phyloP scores from a whole-genome alignment of 2,329 filamentous ascomycete species.

The Cladosporium halotolerans region DNA sequence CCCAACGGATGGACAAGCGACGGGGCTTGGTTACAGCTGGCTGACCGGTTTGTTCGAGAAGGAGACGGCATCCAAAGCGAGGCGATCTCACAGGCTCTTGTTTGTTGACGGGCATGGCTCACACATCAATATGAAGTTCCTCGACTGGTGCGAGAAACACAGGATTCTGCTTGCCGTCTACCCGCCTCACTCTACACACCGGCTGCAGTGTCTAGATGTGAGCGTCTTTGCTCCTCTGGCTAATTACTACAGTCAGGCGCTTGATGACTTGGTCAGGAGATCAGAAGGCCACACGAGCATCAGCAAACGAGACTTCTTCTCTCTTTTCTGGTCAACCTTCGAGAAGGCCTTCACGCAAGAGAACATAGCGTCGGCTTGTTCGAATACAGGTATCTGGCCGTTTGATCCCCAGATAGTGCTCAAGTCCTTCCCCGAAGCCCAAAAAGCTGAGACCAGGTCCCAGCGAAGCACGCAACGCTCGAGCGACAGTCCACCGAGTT shows the following conservation, averaged over 20 bases:
- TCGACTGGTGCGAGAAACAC: conserved; percentile 8
- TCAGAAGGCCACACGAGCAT: too few relatives aligned
- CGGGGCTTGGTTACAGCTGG: conserved; percentile 13
- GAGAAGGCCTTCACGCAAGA: too few relatives aligned
- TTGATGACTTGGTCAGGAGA: neutral
- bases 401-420: too few relatives aligned
- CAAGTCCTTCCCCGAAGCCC: neutral
- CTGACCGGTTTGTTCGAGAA: conserved; percentile 12
- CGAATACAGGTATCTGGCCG: too few relatives aligned
- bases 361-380: too few relatives aligned
- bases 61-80: conserved; percentile 10
- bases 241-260: conserved; percentile 14
- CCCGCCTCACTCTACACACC: conserved; percentile 11
- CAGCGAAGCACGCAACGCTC: neutral
- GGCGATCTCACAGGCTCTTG: conserved; percentile 12
- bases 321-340: too few relatives aligned
- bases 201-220: conserved; percentile 17
- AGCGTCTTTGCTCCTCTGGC: conserved; percentile 15
- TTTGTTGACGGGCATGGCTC: conserved; percentile 14
- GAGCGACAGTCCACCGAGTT: neutral
- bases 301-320: too few relatives aligned
- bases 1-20: conserved; percentile 16
- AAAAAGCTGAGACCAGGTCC: neutral
- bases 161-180: conserved; percentile 11
- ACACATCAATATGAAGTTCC: conserved; percentile 11